Conservation (phyloP, 768 basidiomycete species). For the Pholiota microspora region DNA sequence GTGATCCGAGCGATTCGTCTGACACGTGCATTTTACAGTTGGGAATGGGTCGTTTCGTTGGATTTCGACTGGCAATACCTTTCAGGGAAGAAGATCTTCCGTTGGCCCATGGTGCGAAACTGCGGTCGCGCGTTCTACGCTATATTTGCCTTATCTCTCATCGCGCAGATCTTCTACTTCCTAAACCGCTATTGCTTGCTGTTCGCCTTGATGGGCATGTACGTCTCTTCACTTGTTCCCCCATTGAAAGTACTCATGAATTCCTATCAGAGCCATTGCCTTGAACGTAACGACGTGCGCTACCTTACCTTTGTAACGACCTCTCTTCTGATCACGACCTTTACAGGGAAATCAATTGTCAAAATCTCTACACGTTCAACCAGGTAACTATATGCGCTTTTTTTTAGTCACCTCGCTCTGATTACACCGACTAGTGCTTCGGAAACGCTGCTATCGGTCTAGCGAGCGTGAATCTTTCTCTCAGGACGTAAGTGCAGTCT, state of each 20-base stretch:
- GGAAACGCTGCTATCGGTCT: slow-evolving; percentile 69
- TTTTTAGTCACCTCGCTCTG: not conserved
- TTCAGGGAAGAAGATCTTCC: slow-evolving; percentile 53
- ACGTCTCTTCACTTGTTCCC: slow-evolving; percentile 23
- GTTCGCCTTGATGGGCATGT: slow-evolving; percentile 71
- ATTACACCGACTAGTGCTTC: slow-evolving; percentile 31
- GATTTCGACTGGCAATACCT: slow-evolving; percentile 66
- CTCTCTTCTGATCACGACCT: too few relatives aligned
- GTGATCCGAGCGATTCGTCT: slow-evolving; percentile 8
- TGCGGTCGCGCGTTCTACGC: not conserved
- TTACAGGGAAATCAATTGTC: slow-evolving; percentile 60
- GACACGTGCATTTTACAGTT: slow-evolving; percentile 34
- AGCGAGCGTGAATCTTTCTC: slow-evolving; percentile 68
- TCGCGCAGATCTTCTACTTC: slow-evolving; percentile 61
- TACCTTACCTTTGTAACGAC: not conserved
- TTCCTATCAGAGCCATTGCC: slow-evolving; percentile 44
- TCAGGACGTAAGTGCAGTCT: slow-evolving; percentile 53
- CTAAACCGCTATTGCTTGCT: slow-evolving; percentile 64
- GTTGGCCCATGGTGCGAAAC: slow-evolving; percentile 61
- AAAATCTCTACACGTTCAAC: slow-evolving; percentile 68
- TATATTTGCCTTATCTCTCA: not conserved
- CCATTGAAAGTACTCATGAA: not conserved
- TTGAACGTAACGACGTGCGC: slow-evolving; percentile 54
- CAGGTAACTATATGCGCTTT: slow-evolving; percentile 31
- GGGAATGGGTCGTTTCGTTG: slow-evolving; percentile 66